Evolutionary conservation across 441 rosid genomes (phyloP), one percentile per base, ranked within the genome.

Genomic region (Aleurites moluccanus): DNA sequence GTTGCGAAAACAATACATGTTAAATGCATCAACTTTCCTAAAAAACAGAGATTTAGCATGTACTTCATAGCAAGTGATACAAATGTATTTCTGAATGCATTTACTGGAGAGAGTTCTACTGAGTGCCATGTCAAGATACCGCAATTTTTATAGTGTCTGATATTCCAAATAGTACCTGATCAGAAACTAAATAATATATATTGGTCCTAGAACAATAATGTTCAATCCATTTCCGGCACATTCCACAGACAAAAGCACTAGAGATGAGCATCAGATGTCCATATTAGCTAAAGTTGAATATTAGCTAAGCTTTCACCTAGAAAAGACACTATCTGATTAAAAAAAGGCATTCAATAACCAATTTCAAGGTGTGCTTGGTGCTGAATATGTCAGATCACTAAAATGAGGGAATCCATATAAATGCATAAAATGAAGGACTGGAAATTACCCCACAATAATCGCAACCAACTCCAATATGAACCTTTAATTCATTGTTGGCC

Each of bases 381-480:
- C 60, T 23, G 23, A 60, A 16, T 68, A 38, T 16, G 42, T 38
- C 53, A 25, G 49, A 10, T 53, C 16, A 25, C 21, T 47, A 38
- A 45, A 70, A 55, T 2, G 38, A 67, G 25, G 35, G 35, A 55
- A 56, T 27, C 27, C n/a, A 49, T 4, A 6, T 5, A 10, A 30
- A 66, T 10, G n/a, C 44, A 60, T 30, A 44, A 64, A 53, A 44
- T 11, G 28, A 30, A 63, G 66, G 78, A 69, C 13, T 61, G 45
- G 64, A 40, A 71, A 64, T 87, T 86, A 91, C 94, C 85, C 94
- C 97, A 67, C 93, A 90, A 73, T 73, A 83, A 84, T 92, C 93
- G 72, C 94, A 92, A 66, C 94, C 94, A 80, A 59, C 75, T 64
- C 72, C 66, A 25, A 25, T 0, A 78, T 89, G 94, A 78, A 79